Percentiles rank a stretch among this genome's conserved stretches.
Evolutionary conservation across 192 early-diverging fungal species (phyloP).

Genomic region (Lunasporangiospora selenospora): DNA sequence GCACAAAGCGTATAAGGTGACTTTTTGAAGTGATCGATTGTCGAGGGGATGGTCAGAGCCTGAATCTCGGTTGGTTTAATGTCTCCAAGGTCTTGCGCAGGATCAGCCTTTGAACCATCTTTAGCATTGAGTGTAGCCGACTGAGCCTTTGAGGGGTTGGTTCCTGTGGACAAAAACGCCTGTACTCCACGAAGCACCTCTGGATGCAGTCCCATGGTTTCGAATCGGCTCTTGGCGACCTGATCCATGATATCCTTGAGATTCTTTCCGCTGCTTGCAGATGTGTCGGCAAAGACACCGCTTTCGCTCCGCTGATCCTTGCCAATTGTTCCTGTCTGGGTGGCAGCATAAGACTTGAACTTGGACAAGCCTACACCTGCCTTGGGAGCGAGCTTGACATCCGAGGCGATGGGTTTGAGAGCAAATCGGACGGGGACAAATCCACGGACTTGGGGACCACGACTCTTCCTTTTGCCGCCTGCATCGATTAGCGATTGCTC

Average conservation of each 20-base stretch:
- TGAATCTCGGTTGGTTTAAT: constrained; percentile 84
- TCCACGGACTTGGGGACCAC: constrained; percentile 54
- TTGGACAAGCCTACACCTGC: too few relatives aligned
- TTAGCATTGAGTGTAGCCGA: too few relatives aligned
- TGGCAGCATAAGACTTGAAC: constrained; percentile 18
- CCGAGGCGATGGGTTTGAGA: constrained; percentile 62
- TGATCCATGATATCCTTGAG: constrained; percentile 27
- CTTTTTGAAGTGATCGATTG: constrained; percentile 51
- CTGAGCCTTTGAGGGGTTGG: neutral
- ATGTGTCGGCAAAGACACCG: constrained; percentile 25
- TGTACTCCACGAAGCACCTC: constrained; percentile 60
- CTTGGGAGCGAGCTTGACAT: constrained; percentile 43
- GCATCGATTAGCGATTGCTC: constrained; percentile 35
- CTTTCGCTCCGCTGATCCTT: neutral
- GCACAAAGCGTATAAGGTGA: constrained; percentile 70
- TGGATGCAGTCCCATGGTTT: constrained; percentile 65
- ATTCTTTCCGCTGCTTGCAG: constrained; percentile 10
- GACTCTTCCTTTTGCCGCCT: constrained; percentile 24
- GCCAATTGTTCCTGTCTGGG: neutral
- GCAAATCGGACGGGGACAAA: constrained; percentile 69
- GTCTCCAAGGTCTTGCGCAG: constrained; percentile 32
- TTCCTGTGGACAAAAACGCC: constrained; percentile 21
- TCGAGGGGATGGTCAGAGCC: constrained; percentile 79
- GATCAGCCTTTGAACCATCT: constrained; percentile 2
- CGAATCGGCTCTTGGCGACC: constrained; percentile 55